A percentile compares a stretch with the other conserved stretches of the same genome.
Evolutionary conservation across 805 yeast species (phyloP).

Genomic region (Saccharomyces mikatae): DNA sequence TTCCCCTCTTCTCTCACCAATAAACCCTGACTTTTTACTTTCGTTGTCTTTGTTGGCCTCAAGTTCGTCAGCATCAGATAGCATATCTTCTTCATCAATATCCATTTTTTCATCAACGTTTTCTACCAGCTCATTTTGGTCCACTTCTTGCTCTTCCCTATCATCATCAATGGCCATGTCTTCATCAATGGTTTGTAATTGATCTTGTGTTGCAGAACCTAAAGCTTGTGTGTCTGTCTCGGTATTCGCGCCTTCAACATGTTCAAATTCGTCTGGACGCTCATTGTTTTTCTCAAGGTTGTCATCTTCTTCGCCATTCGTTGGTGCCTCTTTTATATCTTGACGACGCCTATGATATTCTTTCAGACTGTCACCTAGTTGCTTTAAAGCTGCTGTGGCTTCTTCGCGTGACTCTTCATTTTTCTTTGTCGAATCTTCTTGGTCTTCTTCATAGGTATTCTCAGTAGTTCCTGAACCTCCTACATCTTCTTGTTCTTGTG

Average conservation of each 20-base stretch:
- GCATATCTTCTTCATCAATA: slow-evolving; percentile 23
- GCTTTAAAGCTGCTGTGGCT: slow-evolving; percentile 71
- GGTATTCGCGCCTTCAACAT: slow-evolving; percentile 70
- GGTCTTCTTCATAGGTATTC: slow-evolving; percentile 37
- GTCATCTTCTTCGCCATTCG: slow-evolving; percentile 37
- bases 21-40: slow-evolving; percentile 37
- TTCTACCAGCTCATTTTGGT: slow-evolving; percentile 30
- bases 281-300: slow-evolving; percentile 49
- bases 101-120: slow-evolving; percentile 29
- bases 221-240: slow-evolving; percentile 82
- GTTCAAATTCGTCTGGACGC: slow-evolving; percentile 80
- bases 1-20: slow-evolving; percentile 39
- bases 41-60: slow-evolving; percentile 17
- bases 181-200: slow-evolving; percentile 66
- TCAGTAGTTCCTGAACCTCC: slow-evolving; percentile 58
- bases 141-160: slow-evolving; percentile 29
- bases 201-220: slow-evolving; percentile 81
- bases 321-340: slow-evolving; percentile 67
- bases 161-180: slow-evolving; percentile 78
- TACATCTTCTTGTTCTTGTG: slow-evolving; percentile 53
- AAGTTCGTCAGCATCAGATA: slow-evolving; percentile 20
- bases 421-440: slow-evolving; percentile 34
- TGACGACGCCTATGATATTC: slow-evolving; percentile 87
- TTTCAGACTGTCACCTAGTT: slow-evolving; percentile 84
- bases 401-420: slow-evolving; percentile 53